Conservation (phyloP, 2,329 filamentous ascomycete genomes). For the Macrophomina tecta region DNA sequence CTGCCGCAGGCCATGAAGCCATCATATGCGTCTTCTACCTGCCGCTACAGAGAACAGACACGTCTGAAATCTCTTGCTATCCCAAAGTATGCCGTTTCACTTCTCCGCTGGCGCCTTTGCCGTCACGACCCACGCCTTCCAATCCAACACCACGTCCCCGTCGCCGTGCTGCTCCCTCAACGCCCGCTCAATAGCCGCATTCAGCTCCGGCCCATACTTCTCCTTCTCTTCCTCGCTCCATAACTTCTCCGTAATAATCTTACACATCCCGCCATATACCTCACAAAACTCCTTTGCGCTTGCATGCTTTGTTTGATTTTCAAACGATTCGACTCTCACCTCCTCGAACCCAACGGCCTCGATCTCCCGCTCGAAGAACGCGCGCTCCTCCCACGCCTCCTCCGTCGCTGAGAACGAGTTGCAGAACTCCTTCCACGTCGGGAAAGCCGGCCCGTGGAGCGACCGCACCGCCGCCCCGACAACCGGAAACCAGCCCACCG, state of each 20-base stretch:
- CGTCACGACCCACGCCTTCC: conserved; percentile 14
- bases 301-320: conserved; percentile 1
- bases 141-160: conserved; percentile 8
- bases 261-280: neutral
- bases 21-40: too few relatives aligned
- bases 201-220: conserved; percentile 7
- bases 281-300: conserved; percentile 7
- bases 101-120: conserved; percentile 7
- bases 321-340: neutral
- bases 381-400: conserved; percentile 15
- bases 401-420: neutral
- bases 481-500: conserved; percentile 18
- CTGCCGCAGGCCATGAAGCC: too few relatives aligned
- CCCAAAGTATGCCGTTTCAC: neutral
- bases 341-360: conserved; percentile 15
- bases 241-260: neutral
- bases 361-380: conserved; percentile 1
- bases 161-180: conserved; percentile 17
- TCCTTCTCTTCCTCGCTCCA: conserved; percentile 28
- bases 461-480: neutral
- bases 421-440: conserved; percentile 11
- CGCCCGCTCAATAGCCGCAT: conserved; percentile 14
- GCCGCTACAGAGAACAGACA: neutral
- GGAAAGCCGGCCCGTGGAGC: neutral
- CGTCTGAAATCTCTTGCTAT: neutral